Base-by-base conservation (phyloP, 805 yeast species). In the Candida sphagnicola region DNA sequence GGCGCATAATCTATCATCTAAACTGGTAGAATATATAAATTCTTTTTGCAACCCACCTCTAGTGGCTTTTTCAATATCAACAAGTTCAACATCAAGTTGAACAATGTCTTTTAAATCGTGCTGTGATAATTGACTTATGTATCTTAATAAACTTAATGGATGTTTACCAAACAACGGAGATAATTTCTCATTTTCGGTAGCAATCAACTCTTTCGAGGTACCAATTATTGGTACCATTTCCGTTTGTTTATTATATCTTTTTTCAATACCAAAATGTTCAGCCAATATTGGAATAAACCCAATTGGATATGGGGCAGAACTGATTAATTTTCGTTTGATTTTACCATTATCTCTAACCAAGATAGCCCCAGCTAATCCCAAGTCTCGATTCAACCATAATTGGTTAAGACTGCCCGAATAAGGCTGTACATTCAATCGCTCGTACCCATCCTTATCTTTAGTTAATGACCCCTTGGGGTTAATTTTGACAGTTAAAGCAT, bases 1-100 rank as follows among this genome's bases (percentile, higher is more conserved):
- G 4, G 70, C 59, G 43, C 74, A 68, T 18, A 68, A 49, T 19
- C 74, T 47, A 50, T 68, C 74, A 40, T 68, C 74, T 12, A 68
- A 48, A 21, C 72, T 50, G 2, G 70, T 62, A 3, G 71, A 63
- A 41, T 56, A 62, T 28, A 68, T 50, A 38, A 67, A 68, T 41
- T 68, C 74, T 18, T 42, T 42, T 10, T 46, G 25, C 10, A 67
- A 43, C 3, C 74, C 74, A 11, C 72, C 73, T 12, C 65, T 48
- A 4, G 53, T 44, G 11, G 67, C 66, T 1, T 44, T 38, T 43
- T 68, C 71, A 4, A 56, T 56, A 39, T 65, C 70, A 35, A 51
- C 62, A 28, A 68, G 51, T 26, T 66, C 68, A 38, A 67, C 51
- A 35, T 68, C 74, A 21, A 65, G 29, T 32, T 49, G 61, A 8